Percentiles rank a stretch among this genome's conserved stretches.
Conservation (phyloP, 176 grass and related monocot genomes). For the Eragrostis nindensis region DNA sequence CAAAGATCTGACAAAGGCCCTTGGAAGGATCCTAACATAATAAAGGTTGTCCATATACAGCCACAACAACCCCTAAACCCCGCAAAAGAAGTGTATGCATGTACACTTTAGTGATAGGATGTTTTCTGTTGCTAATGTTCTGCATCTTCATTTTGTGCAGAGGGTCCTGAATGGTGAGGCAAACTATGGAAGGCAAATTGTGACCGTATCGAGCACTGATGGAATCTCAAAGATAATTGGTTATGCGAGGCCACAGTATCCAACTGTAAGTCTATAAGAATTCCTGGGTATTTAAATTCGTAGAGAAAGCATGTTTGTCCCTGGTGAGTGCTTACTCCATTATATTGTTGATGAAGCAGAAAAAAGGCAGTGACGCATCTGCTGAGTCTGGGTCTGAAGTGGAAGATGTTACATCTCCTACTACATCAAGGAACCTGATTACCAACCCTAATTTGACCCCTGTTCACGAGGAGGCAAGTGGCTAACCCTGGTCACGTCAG, state of each 20-base stretch:
- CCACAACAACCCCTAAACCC: not conserved
- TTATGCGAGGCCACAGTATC: slow-evolving; percentile 66
- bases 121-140: slow-evolving; percentile 30
- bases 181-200: slow-evolving; percentile 89
- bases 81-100: not conserved
- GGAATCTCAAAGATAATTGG: slow-evolving; percentile 66
- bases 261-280: slow-evolving; percentile 60
- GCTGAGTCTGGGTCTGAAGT: slow-evolving; percentile 91
- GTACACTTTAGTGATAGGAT: not conserved
- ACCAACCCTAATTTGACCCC: slow-evolving; percentile 59
- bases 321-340: slow-evolving; percentile 32
- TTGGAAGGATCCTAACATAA: slow-evolving; percentile 85
- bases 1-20: slow-evolving; percentile 90
- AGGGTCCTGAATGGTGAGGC: slow-evolving; percentile 87
- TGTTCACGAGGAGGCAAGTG: slow-evolving; percentile 93
- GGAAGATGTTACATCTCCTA: slow-evolving; percentile 70
- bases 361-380: slow-evolving; percentile 91
- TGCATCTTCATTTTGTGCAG: slow-evolving; percentile 48
- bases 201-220: slow-evolving; percentile 79
- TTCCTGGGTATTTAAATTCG: slow-evolving; percentile 11
- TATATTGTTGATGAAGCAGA: slow-evolving; percentile 60
- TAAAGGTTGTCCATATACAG: slow-evolving; percentile 58
- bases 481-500: slow-evolving; percentile 7
- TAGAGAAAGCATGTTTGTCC: slow-evolving; percentile 17
- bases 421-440: slow-evolving; percentile 51